Percentiles rank a stretch among this genome's conserved stretches.
Conservation (phyloP, 805 yeast species). For the Komagataella populi region DNA sequence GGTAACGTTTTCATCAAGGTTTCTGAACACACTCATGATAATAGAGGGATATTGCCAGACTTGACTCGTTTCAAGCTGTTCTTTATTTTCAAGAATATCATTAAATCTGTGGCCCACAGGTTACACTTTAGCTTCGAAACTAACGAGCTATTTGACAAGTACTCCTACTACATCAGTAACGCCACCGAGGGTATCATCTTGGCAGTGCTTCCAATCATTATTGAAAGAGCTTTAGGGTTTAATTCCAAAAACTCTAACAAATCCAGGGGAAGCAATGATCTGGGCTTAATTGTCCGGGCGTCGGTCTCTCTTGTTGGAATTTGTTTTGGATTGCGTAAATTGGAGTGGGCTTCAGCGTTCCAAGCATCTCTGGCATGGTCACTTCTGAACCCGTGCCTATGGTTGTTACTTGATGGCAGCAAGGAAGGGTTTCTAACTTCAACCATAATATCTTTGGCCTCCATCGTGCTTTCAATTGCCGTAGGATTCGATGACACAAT, state of each 20-base stretch:
- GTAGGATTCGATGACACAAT: neutral
- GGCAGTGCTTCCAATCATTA: conserved; percentile 38
- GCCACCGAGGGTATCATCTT: conserved; percentile 43
- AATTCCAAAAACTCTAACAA: conserved; percentile 1
- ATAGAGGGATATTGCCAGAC: conserved; percentile 12
- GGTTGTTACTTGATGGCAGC: conserved; percentile 55
- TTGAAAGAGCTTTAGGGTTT: conserved; percentile 12
- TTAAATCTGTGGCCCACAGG: neutral
- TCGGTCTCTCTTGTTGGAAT: conserved; percentile 57
- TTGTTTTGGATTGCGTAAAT: conserved; percentile 52
- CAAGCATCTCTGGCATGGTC: conserved; percentile 58
- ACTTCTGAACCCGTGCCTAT: conserved; percentile 46
- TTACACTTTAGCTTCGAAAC: neutral
- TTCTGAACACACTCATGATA: conserved; percentile 34
- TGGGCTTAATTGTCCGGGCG: conserved; percentile 20
- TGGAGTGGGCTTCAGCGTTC: conserved; percentile 53
- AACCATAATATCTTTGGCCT: conserved; percentile 18
- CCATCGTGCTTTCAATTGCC: conserved; percentile 3
- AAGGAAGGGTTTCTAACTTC: conserved; percentile 33
- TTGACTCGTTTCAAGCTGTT: conserved; percentile 10
- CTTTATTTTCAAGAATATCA: conserved; percentile 2
- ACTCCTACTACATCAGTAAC: conserved; percentile 7
- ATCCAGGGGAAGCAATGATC: conserved; percentile 2
- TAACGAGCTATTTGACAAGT: neutral
- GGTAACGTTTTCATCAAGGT: conserved; percentile 43